Base-by-base conservation (phyloP, 1,284 basidiomycete genomes). In the Violaceomyces palustris region DNA sequence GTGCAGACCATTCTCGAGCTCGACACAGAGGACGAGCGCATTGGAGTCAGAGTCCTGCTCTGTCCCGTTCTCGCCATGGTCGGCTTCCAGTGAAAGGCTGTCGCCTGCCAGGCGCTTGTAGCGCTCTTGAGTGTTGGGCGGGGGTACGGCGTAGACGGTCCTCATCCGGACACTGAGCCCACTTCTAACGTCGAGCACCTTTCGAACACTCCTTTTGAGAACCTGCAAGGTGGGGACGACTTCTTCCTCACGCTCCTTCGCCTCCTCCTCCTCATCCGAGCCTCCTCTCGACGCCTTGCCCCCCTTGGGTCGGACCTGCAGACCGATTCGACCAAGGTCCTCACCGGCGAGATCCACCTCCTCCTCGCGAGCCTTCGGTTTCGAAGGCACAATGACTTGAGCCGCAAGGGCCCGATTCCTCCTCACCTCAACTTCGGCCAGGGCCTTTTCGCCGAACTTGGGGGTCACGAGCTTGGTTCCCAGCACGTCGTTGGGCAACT, bases 161-260 rank as follows among this genome's bases (percentile, higher is more conserved):
- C 61, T 54, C 55, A 66, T 61, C 23, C 58, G 53, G 5, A 64
- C 61, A 15, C 50, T 47, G 42, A 59, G 44, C 1, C 51, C 56
- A 3, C 47, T 50, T 27, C 51, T 54, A 35, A 59, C 47, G 11
- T 48, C 43, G 12, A 51, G 17, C 19, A 59, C 23, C 5, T 35
- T 19, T 12, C 56, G 25, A n/a, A 48, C 40, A 43, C 51, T 59
- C 14, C 56, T 47, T 35, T 59, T 59, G 51, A 42, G 50, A 21
- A 59, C 41, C 21, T 50, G 43, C 29, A 59, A 26, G 6, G 17
- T 6, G 45, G 28, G 19, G 42, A 35, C 17, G 40, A 24, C 25
- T 34, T 46, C 4, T 39, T 35, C 5, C 56, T 43, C 11, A 35
- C 27, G n/a, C n/a, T n/a, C n/a, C n/a, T n/a, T n/a, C n/a, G n/a